Evolutionary conservation across 768 basidiomycete species (phyloP), one percentile per base, ranked within the genome.

Genomic region (Russula griseocarnosa): DNA sequence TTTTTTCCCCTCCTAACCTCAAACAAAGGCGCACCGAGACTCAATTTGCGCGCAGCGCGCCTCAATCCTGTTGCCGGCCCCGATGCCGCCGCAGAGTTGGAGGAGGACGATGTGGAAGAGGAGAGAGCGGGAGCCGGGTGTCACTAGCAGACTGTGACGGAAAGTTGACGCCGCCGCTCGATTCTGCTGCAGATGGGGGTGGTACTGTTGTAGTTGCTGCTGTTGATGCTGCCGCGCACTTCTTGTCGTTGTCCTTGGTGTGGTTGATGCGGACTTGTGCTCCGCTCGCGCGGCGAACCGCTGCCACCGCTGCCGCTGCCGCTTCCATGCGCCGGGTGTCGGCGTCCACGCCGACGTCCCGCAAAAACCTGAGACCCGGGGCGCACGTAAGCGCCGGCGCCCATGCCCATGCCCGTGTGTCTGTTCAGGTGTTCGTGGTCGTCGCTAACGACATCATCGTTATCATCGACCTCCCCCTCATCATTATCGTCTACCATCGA

Each of bases 21-120:
- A 1, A 82, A 75, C 68, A 84, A 83, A 55, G 85, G 83, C 55
- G 82, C 79, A 26, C 81, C 81, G 61, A 90, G 72, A 72, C 89
- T 91, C 74, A 91, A 73, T 76, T 91, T 90, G 60, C 87, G 66
- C 61, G 61, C 53, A 2, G 50, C 61, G 11, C 58, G 65, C 16
- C 53, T 42, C 0, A 57, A 24, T 14, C 80, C 63, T 82, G 77
- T 44, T 75, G 75, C 36, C 3, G 36, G 36, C 13, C 36, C 36
- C 11, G 36, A 38, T 40, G 38, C 63, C 83, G 77, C 47, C 76
- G 75, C 28, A 14, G 40, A 58, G 0, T 40, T 22, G 2, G 56
- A 36, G 0, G 40, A 36, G 0, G 36, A 44, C 7, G 52, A 28
- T 18, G 6, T 30, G 9, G 26, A 44, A 9, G 46, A 47, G 6